A percentile compares a stretch with the other conserved stretches of the same genome.
phyloP scores from a whole-genome alignment of 768 basidiomycete species.

The Zangia roseola region DNA sequence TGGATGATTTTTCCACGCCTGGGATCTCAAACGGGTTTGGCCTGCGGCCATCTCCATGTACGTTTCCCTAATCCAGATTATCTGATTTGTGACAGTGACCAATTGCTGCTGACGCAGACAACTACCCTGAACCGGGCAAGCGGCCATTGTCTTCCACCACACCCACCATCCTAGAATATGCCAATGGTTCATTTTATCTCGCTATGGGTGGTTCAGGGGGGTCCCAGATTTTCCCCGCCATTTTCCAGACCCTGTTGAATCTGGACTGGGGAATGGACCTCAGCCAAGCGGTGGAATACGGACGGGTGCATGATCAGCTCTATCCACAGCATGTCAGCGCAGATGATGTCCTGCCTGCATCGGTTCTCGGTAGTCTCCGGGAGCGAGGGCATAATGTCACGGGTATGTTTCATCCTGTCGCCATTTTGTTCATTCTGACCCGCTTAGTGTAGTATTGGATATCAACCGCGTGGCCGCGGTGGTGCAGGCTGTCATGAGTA shows the following conservation, averaged over 20 bases:
- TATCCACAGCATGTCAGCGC: conserved; percentile 61
- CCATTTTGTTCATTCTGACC: background rate
- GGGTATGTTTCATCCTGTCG: conserved; percentile 38
- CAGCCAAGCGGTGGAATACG: conserved; percentile 78
- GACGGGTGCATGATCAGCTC: conserved; percentile 85
- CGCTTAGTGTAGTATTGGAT: conserved; percentile 48
- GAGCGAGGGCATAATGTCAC: conserved; percentile 70
- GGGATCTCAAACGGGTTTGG: conserved; percentile 84
- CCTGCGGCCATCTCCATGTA: conserved; percentile 78
- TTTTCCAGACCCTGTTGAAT: conserved; percentile 79
- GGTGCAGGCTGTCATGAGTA: conserved; percentile 60
- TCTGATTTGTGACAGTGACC: background rate
- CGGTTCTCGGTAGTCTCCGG: conserved; percentile 55
- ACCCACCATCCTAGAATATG: conserved; percentile 77
- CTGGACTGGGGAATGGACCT: conserved; percentile 76
- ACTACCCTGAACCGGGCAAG: conserved; percentile 87
- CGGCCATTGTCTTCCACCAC: conserved; percentile 85
- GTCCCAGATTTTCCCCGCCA: conserved; percentile 74
- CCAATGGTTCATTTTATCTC: conserved; percentile 69
- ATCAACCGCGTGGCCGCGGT: conserved; percentile 73
- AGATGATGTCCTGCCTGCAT: conserved; percentile 58
- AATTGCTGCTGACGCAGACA: conserved; percentile 47
- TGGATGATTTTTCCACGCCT: conserved; percentile 93
- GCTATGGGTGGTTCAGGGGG: conserved; percentile 88
- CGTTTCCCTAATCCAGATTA: conserved; percentile 15